Base-by-base conservation (phyloP, 179 eudicot species). In the Drosera spatulata region DNA sequence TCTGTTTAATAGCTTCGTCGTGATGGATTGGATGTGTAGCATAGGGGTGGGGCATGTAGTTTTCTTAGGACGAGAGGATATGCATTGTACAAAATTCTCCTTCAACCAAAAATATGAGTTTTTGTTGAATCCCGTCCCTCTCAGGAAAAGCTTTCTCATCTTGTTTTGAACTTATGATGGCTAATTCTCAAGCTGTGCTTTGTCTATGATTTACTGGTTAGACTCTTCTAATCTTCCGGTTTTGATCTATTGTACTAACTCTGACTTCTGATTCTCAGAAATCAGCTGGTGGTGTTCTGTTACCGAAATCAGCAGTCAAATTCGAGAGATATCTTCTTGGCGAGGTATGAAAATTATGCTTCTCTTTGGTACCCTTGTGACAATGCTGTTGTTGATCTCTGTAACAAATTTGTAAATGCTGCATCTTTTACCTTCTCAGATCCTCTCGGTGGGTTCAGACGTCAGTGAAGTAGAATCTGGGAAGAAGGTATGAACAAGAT, bases 311-410 rank as follows among this genome's bases (percentile, higher is more conserved):
- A 54, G 96, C 95, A 10, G 96, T 91, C 53, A 91, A 91, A 68
- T 88, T 88, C 48, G 98, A 91, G 77, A 82, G 95, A 47, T 89
- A 91, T 69, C 93, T 91, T 39, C 68, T 88, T 81, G 98, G 98
- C 43, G 95, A 89, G 95, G 98, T 91, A 68, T 58, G 72, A 22
- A 37, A 40, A 6, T 10, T 65, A 39, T 10, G 67, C 48, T 50
- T 10, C 39, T 44, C 42, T 48, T 57, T 46, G 5, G 12, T 41
- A 10, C n/a, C 0, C 13, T 41, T 41, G 33, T 57, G 7, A 15
- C 39, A 33, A 42, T 14, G 8, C 0, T 53, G n/a, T 5, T 14
- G n/a, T 5, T 14, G 5, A 9, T 6, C 41, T 33, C 10, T 42
- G 33, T 22, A 55, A 55, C 10, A 10, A 55, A 55, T 7, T 38